Base-by-base conservation (phyloP, 768 basidiomycete genomes). In the Boletus tomentosulus region DNA sequence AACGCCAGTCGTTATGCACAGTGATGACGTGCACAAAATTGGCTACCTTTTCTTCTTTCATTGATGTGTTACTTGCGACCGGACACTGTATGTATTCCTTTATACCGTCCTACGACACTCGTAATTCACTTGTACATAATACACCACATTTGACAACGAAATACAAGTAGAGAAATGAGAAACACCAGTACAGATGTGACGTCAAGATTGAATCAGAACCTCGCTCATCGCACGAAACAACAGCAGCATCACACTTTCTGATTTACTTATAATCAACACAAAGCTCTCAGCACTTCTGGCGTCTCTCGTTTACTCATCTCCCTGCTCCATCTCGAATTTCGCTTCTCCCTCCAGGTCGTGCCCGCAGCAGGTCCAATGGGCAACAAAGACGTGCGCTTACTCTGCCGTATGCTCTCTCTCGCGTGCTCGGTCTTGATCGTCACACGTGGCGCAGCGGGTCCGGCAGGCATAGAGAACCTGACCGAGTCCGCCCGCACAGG, bases 1-100 rank as follows among this genome's bases (percentile, higher is more conserved):
- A 69, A 68, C 58, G 66, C 66, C n/a, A 84, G 82, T 57, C 73
- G 67, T 33, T 74, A 76, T 60, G 75, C 78, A 3, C 53, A 11
- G 7, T 27, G 38, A 58, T 46, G 10, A 51, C 6, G 13, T 30
- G 3, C 43, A 25, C 19, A 3, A 19, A 19, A 11, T 2, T 6
- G 5, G 16, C n/a, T 24, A 9, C 34, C 10, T 13, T 42, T 27
- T 30, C 15, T 4, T 42, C 10, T 16, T 16, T 10, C 24, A 42
- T 9, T 15, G 42, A 27, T 43, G 25, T 43, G 11, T 27, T 42
- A 10, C 11, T 25, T 4, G 41, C 24, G 12, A 15, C 22, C 24
- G 41, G 41, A 39, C 38, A 16, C 15, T 37, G 35, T 15, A 4
- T 34, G n/a, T n/a, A n/a, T n/a, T n/a, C n/a, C 10, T 34, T 34